phyloP scores from a whole-genome alignment of 345 rosid species.

The Pelargonium nanum region DNA sequence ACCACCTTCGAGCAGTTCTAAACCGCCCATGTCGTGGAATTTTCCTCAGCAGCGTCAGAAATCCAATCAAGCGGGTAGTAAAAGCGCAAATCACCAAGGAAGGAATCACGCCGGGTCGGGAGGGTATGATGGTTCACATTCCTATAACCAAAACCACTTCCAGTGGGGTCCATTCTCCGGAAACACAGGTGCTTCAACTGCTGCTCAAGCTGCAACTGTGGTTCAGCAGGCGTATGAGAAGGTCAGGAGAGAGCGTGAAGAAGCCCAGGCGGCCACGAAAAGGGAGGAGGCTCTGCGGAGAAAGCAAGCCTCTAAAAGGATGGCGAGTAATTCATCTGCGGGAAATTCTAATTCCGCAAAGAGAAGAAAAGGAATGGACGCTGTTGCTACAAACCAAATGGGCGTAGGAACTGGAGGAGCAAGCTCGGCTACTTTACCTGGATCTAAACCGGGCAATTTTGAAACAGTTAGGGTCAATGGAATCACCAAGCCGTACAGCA shows the following conservation, averaged over 20 bases:
- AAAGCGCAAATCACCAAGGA: neutral
- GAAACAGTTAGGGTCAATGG: slow-evolving; percentile 18
- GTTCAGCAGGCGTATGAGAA: slow-evolving; percentile 7
- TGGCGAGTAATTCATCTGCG: neutral
- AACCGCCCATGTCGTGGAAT: slow-evolving; percentile 1
- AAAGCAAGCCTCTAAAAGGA: slow-evolving; percentile 8
- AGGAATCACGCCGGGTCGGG: neutral
- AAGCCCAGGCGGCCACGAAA: slow-evolving; percentile 8
- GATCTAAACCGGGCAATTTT: slow-evolving; percentile 12
- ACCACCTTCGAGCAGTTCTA: neutral
- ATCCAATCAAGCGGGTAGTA: neutral
- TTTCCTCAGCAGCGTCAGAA: neutral
- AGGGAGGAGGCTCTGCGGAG: slow-evolving; percentile 10
- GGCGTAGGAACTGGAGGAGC: slow-evolving; percentile 12
- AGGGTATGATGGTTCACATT: neutral
- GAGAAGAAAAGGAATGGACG: slow-evolving; percentile 11
- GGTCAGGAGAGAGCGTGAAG: slow-evolving; percentile 11
- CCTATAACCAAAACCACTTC: neutral
- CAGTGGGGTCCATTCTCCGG: slow-evolving; percentile 8
- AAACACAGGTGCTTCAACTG: slow-evolving; percentile 3
- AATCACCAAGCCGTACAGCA: slow-evolving; percentile 14
- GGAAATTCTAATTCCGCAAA: slow-evolving; percentile 2
- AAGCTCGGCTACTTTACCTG: slow-evolving; percentile 9
- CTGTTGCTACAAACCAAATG: slow-evolving; percentile 6
- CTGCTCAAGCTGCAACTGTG: slow-evolving; percentile 6